Base-by-base conservation (phyloP, 2,329 filamentous ascomycete species). In the Colletotrichum sp. region DNA sequence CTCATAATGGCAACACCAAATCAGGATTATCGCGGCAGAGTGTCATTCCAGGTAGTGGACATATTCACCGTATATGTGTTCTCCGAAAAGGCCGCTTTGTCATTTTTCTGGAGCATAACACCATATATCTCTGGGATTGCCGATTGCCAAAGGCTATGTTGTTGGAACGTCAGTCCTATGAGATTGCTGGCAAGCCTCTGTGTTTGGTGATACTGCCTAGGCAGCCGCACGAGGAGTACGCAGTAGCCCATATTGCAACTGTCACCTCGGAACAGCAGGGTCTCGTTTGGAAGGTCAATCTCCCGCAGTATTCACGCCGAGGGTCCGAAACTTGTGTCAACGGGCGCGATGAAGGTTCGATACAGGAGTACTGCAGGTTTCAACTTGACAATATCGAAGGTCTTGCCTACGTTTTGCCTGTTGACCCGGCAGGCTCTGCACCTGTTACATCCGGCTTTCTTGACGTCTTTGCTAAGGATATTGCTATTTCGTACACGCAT, bases 391-490 rank as follows among this genome's bases (percentile, higher is more conserved):
- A 87, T 22, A 85, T 87, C 0, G 89, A 92, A n/a, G 89, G 90
- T 66, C 83, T 94, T 60, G 89, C 91, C 16, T 93, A 93, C 78
- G 89, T 98, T 22, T 87, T 98, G 12, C 95, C 96, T 0, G 95
- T 98, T 63, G 96, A 98, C 80, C 95, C 96, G 67, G 96, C 95
- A 2, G 96, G 96, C 2, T 92, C 94, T 13, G 88, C 90, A 52
- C 91, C 93, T 2, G 89, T 93, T 5, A 91, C 92, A 13, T 95
- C 95, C 6, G 95, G 94, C 1, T 98, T 96, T 77, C 89, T 98
- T 36, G 96, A 98, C 83, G 91, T 95, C 0, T 98, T 98, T 83
- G 94, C 95, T 13, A 92, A 93, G 52, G 96, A 98, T 81, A 92
- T 98, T 66, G 95, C 95, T 15, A 92, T 98, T 30, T 97, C 96